Conservation (phyloP, 768 basidiomycete species). For the Leccinum fibrillosum region DNA sequence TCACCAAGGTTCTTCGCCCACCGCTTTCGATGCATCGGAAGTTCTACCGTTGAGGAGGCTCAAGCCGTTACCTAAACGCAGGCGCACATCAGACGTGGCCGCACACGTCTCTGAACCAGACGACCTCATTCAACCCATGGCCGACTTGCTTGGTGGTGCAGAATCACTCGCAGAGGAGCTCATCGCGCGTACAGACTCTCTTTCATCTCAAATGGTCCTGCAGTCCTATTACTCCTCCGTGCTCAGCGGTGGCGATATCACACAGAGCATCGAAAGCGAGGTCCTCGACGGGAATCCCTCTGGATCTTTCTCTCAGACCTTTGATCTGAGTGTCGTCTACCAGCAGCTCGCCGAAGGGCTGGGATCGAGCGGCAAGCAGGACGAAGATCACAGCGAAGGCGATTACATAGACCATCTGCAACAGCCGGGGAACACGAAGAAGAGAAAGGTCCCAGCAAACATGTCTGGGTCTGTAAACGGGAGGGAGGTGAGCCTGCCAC, state of each 20-base stretch:
- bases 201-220: conserved; percentile 57
- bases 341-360: conserved; percentile 24
- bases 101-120: conserved; percentile 24
- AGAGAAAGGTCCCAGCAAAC: conserved; percentile 80
- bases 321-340: conserved; percentile 29
- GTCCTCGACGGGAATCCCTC: conserved; percentile 14
- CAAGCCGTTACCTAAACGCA: conserved; percentile 77
- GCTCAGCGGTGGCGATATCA: conserved; percentile 38
- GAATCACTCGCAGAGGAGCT: conserved; percentile 56
- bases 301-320: conserved; percentile 21
- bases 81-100: conserved; percentile 46
- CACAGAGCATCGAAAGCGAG: conserved; percentile 32
- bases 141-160: conserved; percentile 37
- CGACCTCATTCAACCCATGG: conserved; percentile 30
- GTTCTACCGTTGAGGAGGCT: conserved; percentile 60
- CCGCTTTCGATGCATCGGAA: conserved; percentile 64
- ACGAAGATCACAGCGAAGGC: conserved; percentile 53
- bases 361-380: conserved; percentile 34
- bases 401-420: conserved; percentile 68
- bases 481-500: conserved; percentile 40
- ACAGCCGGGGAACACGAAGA: conserved; percentile 84
- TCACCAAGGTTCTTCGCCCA: conserved; percentile 43
- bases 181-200: conserved; percentile 52
- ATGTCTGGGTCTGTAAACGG: conserved; percentile 38
- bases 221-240: conserved; percentile 65